phyloP scores from a whole-genome alignment of 768 basidiomycete genomes.

The Lactarius sanguifluus region DNA sequence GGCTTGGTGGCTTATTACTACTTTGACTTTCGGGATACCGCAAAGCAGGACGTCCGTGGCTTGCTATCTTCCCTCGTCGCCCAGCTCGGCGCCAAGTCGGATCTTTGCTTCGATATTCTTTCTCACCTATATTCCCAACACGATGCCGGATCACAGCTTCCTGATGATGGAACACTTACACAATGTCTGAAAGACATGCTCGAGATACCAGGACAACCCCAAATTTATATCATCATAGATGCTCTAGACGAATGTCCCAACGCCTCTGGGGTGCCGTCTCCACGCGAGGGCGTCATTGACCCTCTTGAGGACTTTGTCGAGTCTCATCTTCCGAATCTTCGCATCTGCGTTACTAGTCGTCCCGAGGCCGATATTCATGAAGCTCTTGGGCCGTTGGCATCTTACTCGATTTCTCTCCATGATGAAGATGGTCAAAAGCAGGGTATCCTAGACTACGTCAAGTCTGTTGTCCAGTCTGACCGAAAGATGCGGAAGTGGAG shows the following conservation, averaged over 20 bases:
- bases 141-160: not conserved
- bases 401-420: constrained; percentile 1
- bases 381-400: not conserved
- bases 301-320: not conserved
- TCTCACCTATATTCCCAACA: not conserved
- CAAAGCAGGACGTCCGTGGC: not conserved
- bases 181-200: no score
- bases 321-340: constrained; percentile 5
- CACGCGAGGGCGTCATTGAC: not conserved
- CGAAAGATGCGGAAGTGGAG: not conserved
- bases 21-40: not conserved
- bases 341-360: constrained; percentile 8
- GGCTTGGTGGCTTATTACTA: not conserved
- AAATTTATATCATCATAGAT: no score
- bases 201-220: no score
- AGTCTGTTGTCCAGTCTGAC: not conserved
- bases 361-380: constrained; percentile 5
- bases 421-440: constrained; percentile 1
- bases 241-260: no score
- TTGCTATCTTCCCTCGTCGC: not conserved
- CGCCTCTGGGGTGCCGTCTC: no score
- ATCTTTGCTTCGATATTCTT: not conserved
- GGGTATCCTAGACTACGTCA: constrained; percentile 4
- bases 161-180: no score
- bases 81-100: not conserved